A percentile compares a stretch with the other conserved stretches of the same genome.
These are phyloP conservation scores for Ganoderma meredithae DNA, from an alignment of 1,284 basidiomycete species.

Conservation along the genomic window DNA sequence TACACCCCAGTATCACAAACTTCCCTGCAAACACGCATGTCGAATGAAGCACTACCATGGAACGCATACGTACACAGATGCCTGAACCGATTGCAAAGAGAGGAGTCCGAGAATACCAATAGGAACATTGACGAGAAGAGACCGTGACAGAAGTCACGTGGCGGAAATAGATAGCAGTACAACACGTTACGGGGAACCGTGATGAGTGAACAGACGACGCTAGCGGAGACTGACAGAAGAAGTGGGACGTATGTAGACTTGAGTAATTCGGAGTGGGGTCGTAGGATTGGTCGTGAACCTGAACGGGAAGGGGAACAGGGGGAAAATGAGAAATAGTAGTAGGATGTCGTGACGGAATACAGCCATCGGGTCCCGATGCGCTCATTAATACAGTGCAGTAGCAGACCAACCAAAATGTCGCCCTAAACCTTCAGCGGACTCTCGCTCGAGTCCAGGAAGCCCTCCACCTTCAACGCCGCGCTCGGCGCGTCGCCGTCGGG, in stretches of 20 bases:
- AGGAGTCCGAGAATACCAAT: not conserved
- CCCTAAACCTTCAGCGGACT: constrained; percentile 63
- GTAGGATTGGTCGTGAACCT: constrained; percentile 1
- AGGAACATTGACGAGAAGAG: not conserved
- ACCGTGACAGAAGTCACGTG: not conserved
- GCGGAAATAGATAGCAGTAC: constrained; percentile 10
- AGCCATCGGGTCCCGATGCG: constrained; percentile 14
- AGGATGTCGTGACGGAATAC: constrained; percentile 17
- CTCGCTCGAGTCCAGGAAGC: constrained; percentile 77
- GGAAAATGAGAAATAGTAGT: constrained; percentile 8
- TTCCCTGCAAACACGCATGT: constrained; percentile 1
- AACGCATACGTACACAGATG: constrained; percentile 5
- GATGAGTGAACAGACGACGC: not conserved
- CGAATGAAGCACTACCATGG: not conserved
- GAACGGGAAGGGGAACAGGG: not conserved
- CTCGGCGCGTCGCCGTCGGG: constrained; percentile 62
- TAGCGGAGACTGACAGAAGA: not conserved
- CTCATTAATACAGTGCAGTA: constrained; percentile 33
- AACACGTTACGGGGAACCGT: constrained; percentile 2
- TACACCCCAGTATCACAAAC: not conserved
- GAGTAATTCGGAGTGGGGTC: not conserved
- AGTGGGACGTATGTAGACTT: not conserved
- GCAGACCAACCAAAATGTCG: constrained; percentile 25
- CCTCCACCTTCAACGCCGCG: constrained; percentile 68
- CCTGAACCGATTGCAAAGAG: constrained; percentile 1